A percentile compares a stretch with the other conserved stretches of the same genome.
Evolutionary conservation across 306 rosid species (phyloP).

Genomic region (Pachyrhizus erosus): DNA sequence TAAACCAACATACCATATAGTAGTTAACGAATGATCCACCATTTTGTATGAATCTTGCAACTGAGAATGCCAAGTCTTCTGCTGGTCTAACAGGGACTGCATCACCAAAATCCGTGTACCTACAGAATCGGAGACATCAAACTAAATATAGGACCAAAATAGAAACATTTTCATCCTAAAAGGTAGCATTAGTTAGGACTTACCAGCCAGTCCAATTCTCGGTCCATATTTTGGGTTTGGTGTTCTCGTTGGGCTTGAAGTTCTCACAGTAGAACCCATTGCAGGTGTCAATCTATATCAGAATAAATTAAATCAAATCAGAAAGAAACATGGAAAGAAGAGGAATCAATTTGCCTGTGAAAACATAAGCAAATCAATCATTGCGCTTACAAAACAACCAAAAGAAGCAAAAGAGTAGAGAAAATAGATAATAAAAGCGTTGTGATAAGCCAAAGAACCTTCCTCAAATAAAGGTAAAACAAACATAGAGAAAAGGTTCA

Average conservation of each 20-base stretch:
- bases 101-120: constrained; percentile 95
- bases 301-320: constrained; percentile 20
- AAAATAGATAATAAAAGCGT: no score
- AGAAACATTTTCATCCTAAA: background rate
- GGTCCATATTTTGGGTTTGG: constrained; percentile 88
- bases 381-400: background rate
- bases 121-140: constrained; percentile 34
- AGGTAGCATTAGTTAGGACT: constrained; percentile 44
- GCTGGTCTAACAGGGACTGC: constrained; percentile 84
- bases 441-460: no score
- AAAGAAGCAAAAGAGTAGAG: constrained; percentile 19
- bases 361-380: background rate
- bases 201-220: constrained; percentile 99
- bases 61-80: constrained; percentile 87
- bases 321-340: constrained; percentile 6
- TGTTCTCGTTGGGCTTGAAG: constrained; percentile 75
- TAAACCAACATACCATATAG: constrained; percentile 70
- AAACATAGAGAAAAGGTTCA: no score
- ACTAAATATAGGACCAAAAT: background rate
- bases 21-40: constrained; percentile 89
- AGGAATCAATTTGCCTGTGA: constrained; percentile 11
- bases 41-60: constrained; percentile 87
- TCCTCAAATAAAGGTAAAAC: no score
- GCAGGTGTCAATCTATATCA: constrained; percentile 81
- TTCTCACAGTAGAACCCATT: constrained; percentile 89